Base-by-base conservation (phyloP, 495 filamentous ascomycete species). In the Xylaria longipes region DNA sequence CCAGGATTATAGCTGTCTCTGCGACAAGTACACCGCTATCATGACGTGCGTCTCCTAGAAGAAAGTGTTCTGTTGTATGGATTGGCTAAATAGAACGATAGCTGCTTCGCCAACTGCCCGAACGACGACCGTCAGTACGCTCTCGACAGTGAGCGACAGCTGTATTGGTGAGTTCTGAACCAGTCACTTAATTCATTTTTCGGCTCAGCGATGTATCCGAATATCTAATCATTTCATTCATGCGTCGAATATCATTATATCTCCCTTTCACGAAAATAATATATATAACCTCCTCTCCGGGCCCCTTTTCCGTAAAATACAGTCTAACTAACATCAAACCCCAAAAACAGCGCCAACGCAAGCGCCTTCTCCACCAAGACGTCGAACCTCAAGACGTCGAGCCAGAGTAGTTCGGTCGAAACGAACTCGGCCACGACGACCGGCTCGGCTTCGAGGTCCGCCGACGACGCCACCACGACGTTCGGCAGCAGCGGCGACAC, bases 61-160 rank as follows among this genome's bases (percentile, higher is more conserved):
- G 1, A 12, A 33, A 60, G 57, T 6, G 20, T 6, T 58, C 15
- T n/a, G 0, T 27, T 45, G 35, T 22, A 29, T 54, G 12, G 3
- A 5, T 56, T 64, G 15, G 50, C 69, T 48, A 46, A 56, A 37
- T 11, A 15, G 9, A 35, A 27, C 9, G 6, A 58, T 50, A 84
- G 81, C 17, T 85, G 84, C 81, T 86, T 79, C 75, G 81, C 83
- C 80, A 84, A 84, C 82, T 86, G 84, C 76, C 84, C 84, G 68
- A 79, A 82, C 75, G 82, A 86, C 66, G 39, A 65, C 56, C 77
- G 81, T 6, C 37, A 56, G 67, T 66, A 71, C 39, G 68, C 48
- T 25, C 61, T 71, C 73, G 67, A 72, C 14, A 80, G 80, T 62
- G 76, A 84, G 73, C 76, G 77, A 68, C 73, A 82, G 27, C 79